Evolutionary conservation across 1,284 basidiomycete genomes (phyloP).

Genomic region (Gomphus bonarii): DNA sequence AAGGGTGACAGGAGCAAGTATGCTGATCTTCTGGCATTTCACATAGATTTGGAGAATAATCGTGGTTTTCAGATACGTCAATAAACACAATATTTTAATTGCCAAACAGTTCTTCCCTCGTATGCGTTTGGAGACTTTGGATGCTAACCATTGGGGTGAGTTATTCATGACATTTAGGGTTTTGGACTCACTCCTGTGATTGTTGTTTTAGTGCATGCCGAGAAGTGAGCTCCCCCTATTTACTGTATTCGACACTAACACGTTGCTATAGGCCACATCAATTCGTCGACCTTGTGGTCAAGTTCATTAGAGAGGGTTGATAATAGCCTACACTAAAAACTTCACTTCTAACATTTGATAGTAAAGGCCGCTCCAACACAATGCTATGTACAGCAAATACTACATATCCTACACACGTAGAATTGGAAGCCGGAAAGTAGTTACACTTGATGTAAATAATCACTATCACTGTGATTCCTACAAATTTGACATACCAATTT

Average conservation of each 20-base stretch:
- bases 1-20: conserved; percentile 73
- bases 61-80: conserved; percentile 50
- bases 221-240: conserved; percentile 30
- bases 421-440: background rate
- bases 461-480: background rate
- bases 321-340: background rate
- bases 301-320: conserved; percentile 6
- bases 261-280: conserved; percentile 11
- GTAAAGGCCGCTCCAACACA: background rate
- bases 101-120: conserved; percentile 62
- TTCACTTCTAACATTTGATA: background rate
- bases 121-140: conserved; percentile 40
- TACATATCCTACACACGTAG: background rate
- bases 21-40: conserved; percentile 17
- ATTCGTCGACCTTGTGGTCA: conserved; percentile 12
- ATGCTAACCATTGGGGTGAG: conserved; percentile 64
- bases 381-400: background rate
- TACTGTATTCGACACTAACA: background rate
- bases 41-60: background rate
- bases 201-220: conserved; percentile 46
- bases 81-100: conserved; percentile 47
- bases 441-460: background rate
- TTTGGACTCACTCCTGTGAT: background rate
- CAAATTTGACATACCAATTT: background rate
- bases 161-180: conserved; percentile 5